Evolutionary conservation across 2,329 filamentous ascomycete genomes (phyloP).

Genomic region (Orbilia javanica): DNA sequence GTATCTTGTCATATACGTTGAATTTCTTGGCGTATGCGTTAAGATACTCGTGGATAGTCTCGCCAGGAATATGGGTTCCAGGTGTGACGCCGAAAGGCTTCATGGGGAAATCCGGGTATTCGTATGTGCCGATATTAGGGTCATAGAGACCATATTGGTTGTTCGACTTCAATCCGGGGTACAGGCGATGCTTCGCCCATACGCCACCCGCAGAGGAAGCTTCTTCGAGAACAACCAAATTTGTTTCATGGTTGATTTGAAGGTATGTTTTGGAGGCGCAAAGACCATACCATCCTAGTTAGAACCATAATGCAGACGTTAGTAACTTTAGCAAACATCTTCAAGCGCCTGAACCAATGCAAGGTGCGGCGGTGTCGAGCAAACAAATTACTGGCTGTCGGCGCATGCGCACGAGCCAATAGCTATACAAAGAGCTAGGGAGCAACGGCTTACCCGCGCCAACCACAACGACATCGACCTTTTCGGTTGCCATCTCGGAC

Average conservation of each 20-base stretch:
- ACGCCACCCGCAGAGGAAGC: slow-evolving; percentile 74
- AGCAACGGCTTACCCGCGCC: slow-evolving; percentile 47
- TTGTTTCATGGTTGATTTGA: slow-evolving; percentile 71
- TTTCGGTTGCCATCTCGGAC: slow-evolving; percentile 45
- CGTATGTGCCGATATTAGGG: slow-evolving; percentile 63
- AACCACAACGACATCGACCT: slow-evolving; percentile 57
- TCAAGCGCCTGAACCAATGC: neutral
- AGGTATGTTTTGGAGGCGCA: slow-evolving; percentile 68
- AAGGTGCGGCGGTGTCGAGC: slow-evolving; percentile 1
- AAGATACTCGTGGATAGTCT: slow-evolving; percentile 69
- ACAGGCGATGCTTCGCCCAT: slow-evolving; percentile 77
- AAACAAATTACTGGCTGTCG: slow-evolving; percentile 6
- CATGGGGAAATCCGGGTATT: slow-evolving; percentile 82
- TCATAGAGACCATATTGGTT: slow-evolving; percentile 77
- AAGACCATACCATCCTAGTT: slow-evolving; percentile 67
- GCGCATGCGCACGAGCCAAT: slow-evolving; percentile 28
- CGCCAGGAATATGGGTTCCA: slow-evolving; percentile 69
- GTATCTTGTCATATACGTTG: slow-evolving; percentile 66
- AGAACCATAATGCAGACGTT: neutral
- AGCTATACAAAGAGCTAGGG: neutral
- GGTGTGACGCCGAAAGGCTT: slow-evolving; percentile 63
- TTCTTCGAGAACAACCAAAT: slow-evolving; percentile 72
- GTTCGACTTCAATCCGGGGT: slow-evolving; percentile 79
- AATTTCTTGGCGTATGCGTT: slow-evolving; percentile 67
- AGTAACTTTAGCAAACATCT: slow-evolving; percentile 45